These are phyloP conservation scores for Saprolegnia parasitica DNA, from an alignment of 352 stramenopile species.

Conservation along the genomic window DNA sequence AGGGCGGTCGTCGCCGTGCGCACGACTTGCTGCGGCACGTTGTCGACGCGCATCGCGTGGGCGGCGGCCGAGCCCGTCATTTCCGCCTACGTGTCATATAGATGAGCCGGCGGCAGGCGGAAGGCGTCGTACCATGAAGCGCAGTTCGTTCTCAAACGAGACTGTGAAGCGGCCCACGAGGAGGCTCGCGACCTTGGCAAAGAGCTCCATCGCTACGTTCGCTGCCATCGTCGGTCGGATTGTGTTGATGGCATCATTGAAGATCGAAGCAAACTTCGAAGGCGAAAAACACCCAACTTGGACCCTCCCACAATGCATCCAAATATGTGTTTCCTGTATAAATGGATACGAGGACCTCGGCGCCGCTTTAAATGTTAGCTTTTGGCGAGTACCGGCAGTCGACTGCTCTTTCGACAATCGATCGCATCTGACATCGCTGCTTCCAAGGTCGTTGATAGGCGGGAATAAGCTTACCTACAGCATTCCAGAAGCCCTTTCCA, in stretches of 20 bases:
- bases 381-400: too few species aligned
- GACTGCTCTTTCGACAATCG: too few species aligned
- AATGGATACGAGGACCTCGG: too few species aligned
- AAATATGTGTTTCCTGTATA: too few species aligned
- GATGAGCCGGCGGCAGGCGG: not conserved
- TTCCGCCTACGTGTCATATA: conserved; percentile 45
- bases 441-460: too few species aligned
- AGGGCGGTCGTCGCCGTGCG: conserved; percentile 68
- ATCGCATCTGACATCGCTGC: too few species aligned
- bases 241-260: not conserved
- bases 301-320: too few species aligned
- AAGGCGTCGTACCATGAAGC: conserved; percentile 60
- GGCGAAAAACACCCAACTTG: not conserved
- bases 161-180: conserved; percentile 76
- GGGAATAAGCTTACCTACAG: too few species aligned
- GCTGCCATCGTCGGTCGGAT: not conserved
- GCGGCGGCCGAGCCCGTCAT: conserved; percentile 56
- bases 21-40: conserved; percentile 55
- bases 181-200: conserved; percentile 51
- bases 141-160: conserved; percentile 81
- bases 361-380: too few species aligned
- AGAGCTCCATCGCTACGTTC: conserved; percentile 12
- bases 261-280: not conserved
- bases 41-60: conserved; percentile 54
- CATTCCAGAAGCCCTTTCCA: too few species aligned